phyloP scores from a whole-genome alignment of 1,139 yeast genomes.

The Suhomyces ambrosiae region DNA sequence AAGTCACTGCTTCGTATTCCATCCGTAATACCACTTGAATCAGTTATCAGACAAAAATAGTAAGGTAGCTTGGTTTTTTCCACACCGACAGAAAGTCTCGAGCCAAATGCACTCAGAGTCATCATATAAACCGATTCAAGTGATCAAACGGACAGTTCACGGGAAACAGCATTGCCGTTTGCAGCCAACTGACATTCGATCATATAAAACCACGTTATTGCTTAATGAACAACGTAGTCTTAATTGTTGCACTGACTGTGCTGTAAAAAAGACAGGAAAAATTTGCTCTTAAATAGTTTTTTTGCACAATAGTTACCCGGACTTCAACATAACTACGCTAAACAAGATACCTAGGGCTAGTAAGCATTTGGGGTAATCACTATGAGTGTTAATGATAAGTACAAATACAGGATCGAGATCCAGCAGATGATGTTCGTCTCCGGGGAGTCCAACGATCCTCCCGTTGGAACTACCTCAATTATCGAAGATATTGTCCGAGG shows the following conservation, averaged over 20 bases:
- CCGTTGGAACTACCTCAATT: slow-evolving; percentile 83
- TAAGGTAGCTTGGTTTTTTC: slow-evolving; percentile 91
- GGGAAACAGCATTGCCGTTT: slow-evolving; percentile 9
- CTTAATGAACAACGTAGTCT: no score
- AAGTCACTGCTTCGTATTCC: background rate
- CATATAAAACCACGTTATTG: background rate
- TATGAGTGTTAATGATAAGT: slow-evolving; percentile 40
- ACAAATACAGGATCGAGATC: slow-evolving; percentile 80
- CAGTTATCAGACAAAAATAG: slow-evolving; percentile 35
- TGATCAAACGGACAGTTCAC: slow-evolving; percentile 9
- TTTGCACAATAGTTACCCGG: slow-evolving; percentile 16
- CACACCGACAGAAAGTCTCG: slow-evolving; percentile 91
- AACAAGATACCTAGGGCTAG: slow-evolving; percentile 8
- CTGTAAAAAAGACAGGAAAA: slow-evolving; percentile 2
- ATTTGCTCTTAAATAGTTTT: slow-evolving; percentile 8
- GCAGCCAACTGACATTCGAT: slow-evolving; percentile 7
- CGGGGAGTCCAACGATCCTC: slow-evolving; percentile 95
- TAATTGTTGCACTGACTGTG: background rate
- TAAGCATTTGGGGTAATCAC: slow-evolving; percentile 1
- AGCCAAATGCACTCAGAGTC: slow-evolving; percentile 95
- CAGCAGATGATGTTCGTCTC: slow-evolving; percentile 99
- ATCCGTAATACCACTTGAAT: slow-evolving; percentile 1
- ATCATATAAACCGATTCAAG: slow-evolving; percentile 45
- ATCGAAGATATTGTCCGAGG: slow-evolving; percentile 95
- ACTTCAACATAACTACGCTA: background rate